These are phyloP conservation scores for Trypanosoma congolense DNA, from an alignment of 208 protist genomes.

Conservation along the genomic window DNA sequence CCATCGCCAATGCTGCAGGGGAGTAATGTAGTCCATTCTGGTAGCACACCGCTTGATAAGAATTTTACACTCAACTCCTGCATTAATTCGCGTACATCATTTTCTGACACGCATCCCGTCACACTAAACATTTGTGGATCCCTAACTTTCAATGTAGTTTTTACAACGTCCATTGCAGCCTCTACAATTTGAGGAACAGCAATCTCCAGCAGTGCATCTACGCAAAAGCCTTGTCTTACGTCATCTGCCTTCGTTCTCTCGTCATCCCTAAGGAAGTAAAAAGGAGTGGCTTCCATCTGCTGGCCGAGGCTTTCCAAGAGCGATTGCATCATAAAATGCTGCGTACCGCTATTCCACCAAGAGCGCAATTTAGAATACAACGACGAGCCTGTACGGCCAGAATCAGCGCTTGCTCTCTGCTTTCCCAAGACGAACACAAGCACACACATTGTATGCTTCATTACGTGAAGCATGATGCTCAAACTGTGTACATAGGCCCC, in stretches of 20 bases:
- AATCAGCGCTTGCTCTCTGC: constrained; percentile 23
- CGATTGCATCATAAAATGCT: constrained; percentile 44
- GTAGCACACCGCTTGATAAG: constrained; percentile 34
- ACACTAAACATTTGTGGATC: constrained; percentile 37
- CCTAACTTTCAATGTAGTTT: constrained; percentile 21
- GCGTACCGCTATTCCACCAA: constrained; percentile 58
- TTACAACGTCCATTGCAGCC: constrained; percentile 30
- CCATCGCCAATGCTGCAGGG: not conserved
- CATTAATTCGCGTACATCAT: constrained; percentile 35
- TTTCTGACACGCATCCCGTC: constrained; percentile 30
- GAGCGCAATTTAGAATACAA: constrained; percentile 36
- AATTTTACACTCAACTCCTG: constrained; percentile 33
- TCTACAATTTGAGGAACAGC: constrained; percentile 42
- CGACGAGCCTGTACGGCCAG: constrained; percentile 6
- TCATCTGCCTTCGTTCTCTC: constrained; percentile 16
- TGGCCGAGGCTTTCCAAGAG: constrained; percentile 40
- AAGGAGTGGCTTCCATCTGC: constrained; percentile 44
- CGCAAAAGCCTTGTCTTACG: constrained; percentile 33
- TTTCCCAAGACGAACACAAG: constrained; percentile 60
- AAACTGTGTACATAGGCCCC: constrained; percentile 66
- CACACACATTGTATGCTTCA: constrained; percentile 69
- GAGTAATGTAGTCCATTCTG: constrained; percentile 26
- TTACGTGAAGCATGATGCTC: constrained; percentile 45
- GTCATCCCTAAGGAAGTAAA: constrained; percentile 36
- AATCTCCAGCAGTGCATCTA: constrained; percentile 33